Evolutionary conservation across 2,329 filamentous ascomycete genomes (phyloP).

Genomic region (Albophoma yamanashiensis): DNA sequence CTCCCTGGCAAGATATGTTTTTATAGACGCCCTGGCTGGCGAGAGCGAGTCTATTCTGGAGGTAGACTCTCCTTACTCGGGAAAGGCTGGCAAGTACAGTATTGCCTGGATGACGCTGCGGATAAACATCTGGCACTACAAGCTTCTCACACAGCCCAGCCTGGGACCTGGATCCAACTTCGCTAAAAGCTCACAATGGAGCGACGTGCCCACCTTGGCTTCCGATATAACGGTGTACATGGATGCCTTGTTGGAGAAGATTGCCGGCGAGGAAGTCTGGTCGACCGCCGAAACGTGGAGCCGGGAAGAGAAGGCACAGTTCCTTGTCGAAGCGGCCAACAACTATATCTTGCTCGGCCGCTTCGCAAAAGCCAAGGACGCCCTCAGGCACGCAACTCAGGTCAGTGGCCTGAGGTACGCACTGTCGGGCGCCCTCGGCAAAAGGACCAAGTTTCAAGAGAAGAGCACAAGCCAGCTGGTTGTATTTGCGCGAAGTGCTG

Average conservation of each 20-base stretch:
- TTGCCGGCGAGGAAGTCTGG: constrained; percentile 27
- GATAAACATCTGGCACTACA: constrained; percentile 59
- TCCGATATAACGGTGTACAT: constrained; percentile 34
- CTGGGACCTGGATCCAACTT: constrained; percentile 43
- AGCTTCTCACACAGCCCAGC: constrained; percentile 46
- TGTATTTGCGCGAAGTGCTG: constrained; percentile 70
- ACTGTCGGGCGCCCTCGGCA: constrained; percentile 78
- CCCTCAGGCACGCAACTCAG: constrained; percentile 56
- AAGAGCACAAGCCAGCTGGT: constrained; percentile 80
- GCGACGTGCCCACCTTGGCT: constrained; percentile 46
- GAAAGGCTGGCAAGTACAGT: constrained; percentile 35
- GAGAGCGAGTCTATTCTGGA: constrained; percentile 13
- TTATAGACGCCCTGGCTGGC: constrained; percentile 19
- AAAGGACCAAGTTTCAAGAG: constrained; percentile 70
- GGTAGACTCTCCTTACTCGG: constrained; percentile 11
- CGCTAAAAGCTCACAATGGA: constrained; percentile 46
- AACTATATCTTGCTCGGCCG: constrained; percentile 77
- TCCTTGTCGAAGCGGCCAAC: constrained; percentile 72
- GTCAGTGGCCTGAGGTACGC: constrained; percentile 68
- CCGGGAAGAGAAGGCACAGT: constrained; percentile 49
- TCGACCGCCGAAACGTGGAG: constrained; percentile 24
- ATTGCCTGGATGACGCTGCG: constrained; percentile 56
- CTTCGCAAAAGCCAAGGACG: constrained; percentile 62
- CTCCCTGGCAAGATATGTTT: constrained; percentile 52
- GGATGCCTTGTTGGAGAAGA: constrained; percentile 26